Base-by-base conservation (phyloP, 371 early-diverging fungal species). In the Actinomortierella wolfii region DNA sequence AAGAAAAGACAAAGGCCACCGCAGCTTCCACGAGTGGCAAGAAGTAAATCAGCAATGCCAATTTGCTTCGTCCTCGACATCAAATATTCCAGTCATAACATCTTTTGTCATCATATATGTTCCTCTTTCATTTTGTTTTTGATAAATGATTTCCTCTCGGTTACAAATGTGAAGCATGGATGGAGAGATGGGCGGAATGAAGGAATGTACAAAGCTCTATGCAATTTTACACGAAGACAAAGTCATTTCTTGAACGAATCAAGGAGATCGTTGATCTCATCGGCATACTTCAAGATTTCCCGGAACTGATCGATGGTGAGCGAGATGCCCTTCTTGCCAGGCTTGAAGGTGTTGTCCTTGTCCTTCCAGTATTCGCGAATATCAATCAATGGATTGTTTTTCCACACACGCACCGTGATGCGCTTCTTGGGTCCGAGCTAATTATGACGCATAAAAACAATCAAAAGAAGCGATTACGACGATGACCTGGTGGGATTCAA, bases 261-360 rank as follows among this genome's bases (percentile, higher is more conserved):
- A 60, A 66, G 56, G 13, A 56, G 52, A 13, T 47, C 34, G 2
- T 25, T 41, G 60, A 66, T 66, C 53, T 66, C 60, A 15, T 45
- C 13, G 14, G 40, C 52, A 43, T 59, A 47, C 18, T 66, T 51
- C 5, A 59, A 39, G 29, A 66, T 51, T 29, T 18, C 23, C 15
- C 56, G 50, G 15, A 59, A 66, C 21, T 65, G 66, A 11, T 58
- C 66, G 11, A 24, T 40, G 21, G 46, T 59, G 48, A 66, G 42
- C 2, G 67, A 66, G 43, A 66, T 66, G 23, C 67, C 59, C 57
- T 56, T 59, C 54, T 60, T 66, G 13, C 56, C 52, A 3, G 67
- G 67, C 49, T 60, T 60, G 0, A 28, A 9, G 7, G 28, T 43
- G 5, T 56, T 49, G 8, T 46, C 28, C 29, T 66, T 51, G 53